A percentile compares a stretch with the other conserved stretches of the same genome.
Evolutionary conservation across 257 asterid species (phyloP).

Genomic region (Anisodus tanguticus): DNA sequence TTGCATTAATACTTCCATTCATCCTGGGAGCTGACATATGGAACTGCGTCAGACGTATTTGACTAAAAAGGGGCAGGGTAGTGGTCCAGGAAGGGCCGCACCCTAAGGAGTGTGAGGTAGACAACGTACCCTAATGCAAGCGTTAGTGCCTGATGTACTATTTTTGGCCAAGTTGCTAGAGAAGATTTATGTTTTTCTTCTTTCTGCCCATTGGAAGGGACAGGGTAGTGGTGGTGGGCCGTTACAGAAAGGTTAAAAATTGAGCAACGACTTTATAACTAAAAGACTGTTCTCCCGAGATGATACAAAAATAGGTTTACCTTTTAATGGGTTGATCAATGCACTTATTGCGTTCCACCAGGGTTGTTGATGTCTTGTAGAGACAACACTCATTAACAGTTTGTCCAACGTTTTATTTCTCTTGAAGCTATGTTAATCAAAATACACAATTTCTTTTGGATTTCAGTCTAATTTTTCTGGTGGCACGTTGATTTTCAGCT

Average conservation of each 20-base stretch:
- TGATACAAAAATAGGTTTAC: not conserved
- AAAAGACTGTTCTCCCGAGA: not conserved
- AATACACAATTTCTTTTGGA: not conserved
- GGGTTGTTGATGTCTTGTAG: not conserved
- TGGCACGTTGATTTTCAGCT: constrained; percentile 48
- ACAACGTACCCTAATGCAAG: too few relatives aligned
- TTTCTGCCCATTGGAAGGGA: not conserved
- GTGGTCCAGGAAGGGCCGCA: too few relatives aligned
- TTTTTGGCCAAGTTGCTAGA: constrained; percentile 11
- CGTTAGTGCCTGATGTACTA: not conserved
- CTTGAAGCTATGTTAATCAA: not conserved
- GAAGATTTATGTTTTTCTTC: not conserved
- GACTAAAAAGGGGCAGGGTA: not conserved
- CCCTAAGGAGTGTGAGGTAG: too few relatives aligned
- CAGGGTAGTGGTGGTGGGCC: not conserved
- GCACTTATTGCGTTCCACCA: not conserved
- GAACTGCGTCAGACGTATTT: not conserved
- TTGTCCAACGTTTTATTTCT: not conserved
- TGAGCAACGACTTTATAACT: not conserved
- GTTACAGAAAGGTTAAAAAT: not conserved
- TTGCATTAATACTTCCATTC: not conserved
- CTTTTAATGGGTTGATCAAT: not conserved
- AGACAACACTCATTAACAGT: not conserved
- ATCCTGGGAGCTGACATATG: not conserved
- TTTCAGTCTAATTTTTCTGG: not conserved